Base-by-base conservation (phyloP, 2,329 filamentous ascomycete genomes). In the Stachybotrys echinatus region DNA sequence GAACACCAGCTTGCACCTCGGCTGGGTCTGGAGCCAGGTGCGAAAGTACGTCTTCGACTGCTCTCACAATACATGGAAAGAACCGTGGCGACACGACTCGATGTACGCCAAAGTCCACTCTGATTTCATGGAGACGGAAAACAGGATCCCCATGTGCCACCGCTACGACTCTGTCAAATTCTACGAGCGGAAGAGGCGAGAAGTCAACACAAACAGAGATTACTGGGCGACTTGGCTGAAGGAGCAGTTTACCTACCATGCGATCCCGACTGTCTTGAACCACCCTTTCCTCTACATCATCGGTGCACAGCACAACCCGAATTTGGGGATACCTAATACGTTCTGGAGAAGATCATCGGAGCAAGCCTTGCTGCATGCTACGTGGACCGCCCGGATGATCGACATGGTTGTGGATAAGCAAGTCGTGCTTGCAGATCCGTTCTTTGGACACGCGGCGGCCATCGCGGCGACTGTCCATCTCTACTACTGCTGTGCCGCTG, bases 161-260 rank as follows among this genome's bases (percentile, higher is more conserved):
- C 71, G 76, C 12, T 79, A 78, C 52, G 74, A 79, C 58, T 71
- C 72, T 1, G 74, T 75, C 53, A 76, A 75, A 47, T 79, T 79
- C 42, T 77, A 75, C 43, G 70, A 77, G 50, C 73, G 74, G 34
- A 71, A 71, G 23, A 58, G 71, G 0, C 71, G 75, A 4, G 75
- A 78, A 45, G 48, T 79, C 12, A 65, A 65, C 50, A 53, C 64
- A 12, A 72, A 75, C 48, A 65, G 71, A 3, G 69, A 72, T 48
- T 79, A 79, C 56, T 79, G 75, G 74, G 68, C 68, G 0, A 72
- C 75, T 0, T 79, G 76, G 76, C 58, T 79, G 18, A 77, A 75
- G 56, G 65, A 76, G 47, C 76, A 79, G 54, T 76, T 79, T 54
- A 76, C 72, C 2, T 79, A 79, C 57, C 76, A 79, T 47, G 69